Evolutionary conservation across 768 basidiomycete species (phyloP).

Genomic region (Exidia glandulosa): DNA sequence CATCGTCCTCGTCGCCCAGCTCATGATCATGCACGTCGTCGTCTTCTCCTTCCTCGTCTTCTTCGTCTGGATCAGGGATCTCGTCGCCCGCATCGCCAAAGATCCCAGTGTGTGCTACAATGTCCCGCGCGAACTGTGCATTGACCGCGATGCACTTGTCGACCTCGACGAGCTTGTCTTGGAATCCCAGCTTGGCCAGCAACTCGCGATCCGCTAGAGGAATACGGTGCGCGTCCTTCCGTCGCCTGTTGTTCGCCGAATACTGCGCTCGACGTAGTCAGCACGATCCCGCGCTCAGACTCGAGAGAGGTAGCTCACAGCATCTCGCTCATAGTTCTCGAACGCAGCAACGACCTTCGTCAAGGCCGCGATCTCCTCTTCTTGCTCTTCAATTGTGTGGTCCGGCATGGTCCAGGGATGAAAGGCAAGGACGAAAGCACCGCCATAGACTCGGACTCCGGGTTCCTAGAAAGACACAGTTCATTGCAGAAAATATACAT

Average conservation of each 20-base stretch:
- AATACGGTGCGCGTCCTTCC: slow-evolving; percentile 69
- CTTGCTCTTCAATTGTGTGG: slow-evolving; percentile 4
- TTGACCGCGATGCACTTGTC: slow-evolving; percentile 76
- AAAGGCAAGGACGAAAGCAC: background rate
- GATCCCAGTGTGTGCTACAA: slow-evolving; percentile 72
- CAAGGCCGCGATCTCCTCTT: slow-evolving; percentile 62
- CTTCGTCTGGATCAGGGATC: slow-evolving; percentile 18
- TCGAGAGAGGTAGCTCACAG: slow-evolving; percentile 32
- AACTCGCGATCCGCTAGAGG: slow-evolving; percentile 58
- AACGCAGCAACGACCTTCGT: slow-evolving; percentile 66
- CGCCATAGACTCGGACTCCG: background rate
- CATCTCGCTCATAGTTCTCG: slow-evolving; percentile 61
- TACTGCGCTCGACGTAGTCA: slow-evolving; percentile 25
- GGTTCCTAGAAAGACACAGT: background rate
- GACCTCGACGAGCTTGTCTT: slow-evolving; percentile 64
- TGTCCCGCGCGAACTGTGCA: slow-evolving; percentile 60
- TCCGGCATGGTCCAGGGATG: background rate
- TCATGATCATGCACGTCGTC: slow-evolving; percentile 3
- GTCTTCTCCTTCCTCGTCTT: slow-evolving; percentile 14
- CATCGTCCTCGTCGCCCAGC: background rate
- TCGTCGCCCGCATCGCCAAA: slow-evolving; percentile 45
- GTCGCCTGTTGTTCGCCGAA: slow-evolving; percentile 48
- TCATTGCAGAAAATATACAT: background rate
- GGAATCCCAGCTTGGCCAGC: slow-evolving; percentile 59
- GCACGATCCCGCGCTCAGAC: background rate